Conservation (phyloP, 164 flowering plant genomes). For the Buxus sempervirens region DNA sequence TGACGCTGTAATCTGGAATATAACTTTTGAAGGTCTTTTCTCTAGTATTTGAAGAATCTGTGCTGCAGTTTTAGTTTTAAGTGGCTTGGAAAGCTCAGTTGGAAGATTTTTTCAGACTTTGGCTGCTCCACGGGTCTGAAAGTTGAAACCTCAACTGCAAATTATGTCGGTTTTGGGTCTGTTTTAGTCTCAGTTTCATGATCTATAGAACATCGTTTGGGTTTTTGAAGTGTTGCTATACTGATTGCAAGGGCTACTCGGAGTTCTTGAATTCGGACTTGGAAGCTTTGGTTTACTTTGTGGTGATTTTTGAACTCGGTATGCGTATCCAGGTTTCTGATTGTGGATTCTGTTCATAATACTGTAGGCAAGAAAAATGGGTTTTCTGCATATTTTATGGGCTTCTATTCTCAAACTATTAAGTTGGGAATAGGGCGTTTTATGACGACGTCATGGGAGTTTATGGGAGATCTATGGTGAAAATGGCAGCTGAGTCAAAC, state of each 20-base stretch:
- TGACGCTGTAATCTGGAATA: too few relatives aligned
- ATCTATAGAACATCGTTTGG: not conserved
- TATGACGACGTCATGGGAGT: constrained; percentile 13
- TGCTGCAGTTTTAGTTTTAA: too few relatives aligned
- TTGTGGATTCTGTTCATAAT: not conserved
- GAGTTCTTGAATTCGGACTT: constrained; percentile 1
- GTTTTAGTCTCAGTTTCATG: not conserved
- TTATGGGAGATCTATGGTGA: not conserved
- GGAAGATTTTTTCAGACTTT: too few relatives aligned
- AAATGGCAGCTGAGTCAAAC: constrained; percentile 62
- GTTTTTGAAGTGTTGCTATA: not conserved
- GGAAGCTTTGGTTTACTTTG: not conserved
- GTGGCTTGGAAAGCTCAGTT: too few relatives aligned
- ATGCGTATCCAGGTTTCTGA: not conserved
- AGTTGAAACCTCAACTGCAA: not conserved
- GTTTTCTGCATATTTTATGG: not conserved
- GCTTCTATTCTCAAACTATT: not conserved
- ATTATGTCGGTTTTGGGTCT: not conserved
- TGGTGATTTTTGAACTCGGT: not conserved
- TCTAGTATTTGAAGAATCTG: too few relatives aligned
- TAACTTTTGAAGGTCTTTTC: too few relatives aligned
- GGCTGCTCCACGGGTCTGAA: too few relatives aligned
- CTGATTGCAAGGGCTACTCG: not conserved
- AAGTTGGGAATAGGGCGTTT: not conserved
- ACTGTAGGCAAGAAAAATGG: not conserved